Evolutionary conservation across 1,139 yeast genomes (phyloP), one percentile per base, ranked within the genome.

Genomic region (Suzukiozyma palmioleophila): DNA sequence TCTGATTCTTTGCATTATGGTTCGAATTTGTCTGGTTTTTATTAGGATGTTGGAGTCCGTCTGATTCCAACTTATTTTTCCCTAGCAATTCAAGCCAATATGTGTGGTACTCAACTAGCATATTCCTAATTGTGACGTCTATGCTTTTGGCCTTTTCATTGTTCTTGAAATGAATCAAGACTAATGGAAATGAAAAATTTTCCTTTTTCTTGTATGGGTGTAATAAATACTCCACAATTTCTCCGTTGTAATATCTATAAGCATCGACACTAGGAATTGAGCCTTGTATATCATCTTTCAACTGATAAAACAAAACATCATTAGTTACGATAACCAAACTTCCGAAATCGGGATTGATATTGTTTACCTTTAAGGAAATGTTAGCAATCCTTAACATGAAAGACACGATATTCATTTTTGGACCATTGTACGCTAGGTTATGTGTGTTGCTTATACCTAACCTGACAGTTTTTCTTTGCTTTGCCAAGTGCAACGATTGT

Each of bases 71-170:
- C 4, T 28, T 13, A 6, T 28, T 12, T 46, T 48, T 35, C 26
- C 51, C 56, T 32, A 66, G 54, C 15, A 47, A 51, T 39, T 37
- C 47, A 32, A 81, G 50, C 89, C 88, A 82, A 22, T 60, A 54
- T 0, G 87, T 75, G 50, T 76, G 73, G 45, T 79, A 80, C 32
- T 77, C 77, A 3, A 81, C 15, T 13, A 63, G 44, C 11, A 74
- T 43, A 40, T 77, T 74, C 35, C 73, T 61, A n/a, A 78, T 45
- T 18, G 66, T 61, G 2, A 78, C 40, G 21, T 70, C 75, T 11
- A 64, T 38, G 5, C 50, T 48, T 6, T 45, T 48, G 0, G 42
- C 37, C 28, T 52, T 57, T 4, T 62, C 66, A 31, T 34, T 39
- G 2, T 43, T 37, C 38, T 54, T 59, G 8, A 45, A 39, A 18